Evolutionary conservation across 768 basidiomycete genomes (phyloP), one percentile per base, ranked within the genome.

Genomic region (Fomitopsis pulvina): DNA sequence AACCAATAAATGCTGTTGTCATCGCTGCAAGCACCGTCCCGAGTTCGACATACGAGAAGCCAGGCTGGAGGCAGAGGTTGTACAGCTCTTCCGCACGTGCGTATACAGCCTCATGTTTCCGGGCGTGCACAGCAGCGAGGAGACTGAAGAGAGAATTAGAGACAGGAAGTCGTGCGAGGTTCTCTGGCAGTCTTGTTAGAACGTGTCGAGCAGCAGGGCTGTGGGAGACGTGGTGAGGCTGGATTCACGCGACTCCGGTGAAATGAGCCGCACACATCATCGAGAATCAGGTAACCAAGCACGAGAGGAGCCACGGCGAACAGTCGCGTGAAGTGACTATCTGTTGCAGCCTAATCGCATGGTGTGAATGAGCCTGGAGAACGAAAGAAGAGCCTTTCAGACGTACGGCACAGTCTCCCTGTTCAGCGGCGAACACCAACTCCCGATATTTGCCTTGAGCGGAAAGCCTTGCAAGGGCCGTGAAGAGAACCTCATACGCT

Each of bases 151-250:
- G 66, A 14, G 72, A 68, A 48, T 71, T 71, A n/a, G 69, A 62
- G 12, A 87, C 57, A 7, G 80, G 73, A 10, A 68, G 64, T 3
- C 65, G 56, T 9, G 59, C 51, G 18, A 85, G 67, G 30, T 60
- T 65, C 8, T 76, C 71, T 3, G 83, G 79, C 11, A 87, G 64
- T 47, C 84, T 76, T 21, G 65, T 65, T 43, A 87, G 60, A 3
- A 75, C 83, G 62, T 73, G 76, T 21, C 75, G 76, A 32, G 85
- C 85, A 44, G 78, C 74, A 37, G 80, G 68, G 18, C 86, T 87
- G 50, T 47, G 45, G 39, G 21, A 9, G 32, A 34, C 32, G 32
- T 39, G 1, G 1, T 10, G 11, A 22, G 6, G 14, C 20, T 20
- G 14, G n/a, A 18, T 2, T 20, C 8, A n/a, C 10, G 39, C 16